Evolutionary conservation across 371 early-diverging fungal species (phyloP).

Genomic region (Choanephora cucurbitarum): DNA sequence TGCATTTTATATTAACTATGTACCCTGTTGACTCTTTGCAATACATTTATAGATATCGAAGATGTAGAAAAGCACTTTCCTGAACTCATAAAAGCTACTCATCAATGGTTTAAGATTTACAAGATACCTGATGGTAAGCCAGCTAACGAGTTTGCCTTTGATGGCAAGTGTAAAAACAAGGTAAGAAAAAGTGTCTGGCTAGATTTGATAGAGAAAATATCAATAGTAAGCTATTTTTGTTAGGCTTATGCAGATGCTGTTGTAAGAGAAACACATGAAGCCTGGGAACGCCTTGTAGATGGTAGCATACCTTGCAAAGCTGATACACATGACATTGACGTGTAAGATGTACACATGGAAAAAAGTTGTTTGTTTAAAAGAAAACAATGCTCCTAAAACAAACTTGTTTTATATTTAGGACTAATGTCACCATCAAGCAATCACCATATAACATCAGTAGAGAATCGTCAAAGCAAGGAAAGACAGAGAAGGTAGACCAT

Average conservation of each 20-base stretch:
- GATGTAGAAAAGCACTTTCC: conserved; percentile 98
- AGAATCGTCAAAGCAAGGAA: conserved; percentile 18
- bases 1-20: too few relatives aligned
- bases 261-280: conserved; percentile 57
- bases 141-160: conserved; percentile 97
- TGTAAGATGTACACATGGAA: conserved; percentile 33
- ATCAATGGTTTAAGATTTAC: conserved; percentile 99
- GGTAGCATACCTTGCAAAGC: conserved; percentile 44
- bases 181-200: conserved; percentile 30
- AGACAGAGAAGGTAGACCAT: conserved; percentile 12
- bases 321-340: conserved; percentile 35
- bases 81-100: conserved; percentile 94
- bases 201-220: too few relatives aligned
- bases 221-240: too few relatives aligned
- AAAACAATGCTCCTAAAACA: neutral
- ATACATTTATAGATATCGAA: conserved; percentile 79
- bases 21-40: too few relatives aligned
- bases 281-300: conserved; percentile 57
- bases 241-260: conserved; percentile 55
- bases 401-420: conserved; percentile 14
- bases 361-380: too few relatives aligned
- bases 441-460: conserved; percentile 35
- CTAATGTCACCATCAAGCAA: conserved; percentile 30
- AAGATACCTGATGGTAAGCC: conserved; percentile 99
- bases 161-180: conserved; percentile 87